Conservation (phyloP, 2,329 filamentous ascomycete genomes). For the Knufia petricola region DNA sequence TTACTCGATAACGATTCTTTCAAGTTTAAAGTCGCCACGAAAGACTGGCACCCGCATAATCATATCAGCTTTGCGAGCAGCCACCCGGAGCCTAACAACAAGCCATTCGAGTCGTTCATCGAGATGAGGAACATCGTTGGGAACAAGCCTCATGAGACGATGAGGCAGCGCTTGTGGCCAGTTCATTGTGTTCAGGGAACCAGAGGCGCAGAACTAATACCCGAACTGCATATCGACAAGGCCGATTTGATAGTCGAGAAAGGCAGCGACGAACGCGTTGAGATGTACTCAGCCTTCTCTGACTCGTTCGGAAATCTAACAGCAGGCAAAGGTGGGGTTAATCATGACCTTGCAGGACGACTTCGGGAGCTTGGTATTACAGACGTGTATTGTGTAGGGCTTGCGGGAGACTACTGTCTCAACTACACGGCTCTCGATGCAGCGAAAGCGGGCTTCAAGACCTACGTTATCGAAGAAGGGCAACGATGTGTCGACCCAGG, state of each 20-base stretch:
- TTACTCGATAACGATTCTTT: conserved; percentile 63
- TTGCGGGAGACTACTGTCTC: conserved; percentile 88
- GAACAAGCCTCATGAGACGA: conserved; percentile 32
- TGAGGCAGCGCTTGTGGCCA: conserved; percentile 72
- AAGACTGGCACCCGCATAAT: conserved; percentile 75
- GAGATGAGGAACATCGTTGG: conserved; percentile 44
- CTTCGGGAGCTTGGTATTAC: conserved; percentile 54
- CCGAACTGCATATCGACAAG: conserved; percentile 53
- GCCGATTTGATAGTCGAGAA: conserved; percentile 67
- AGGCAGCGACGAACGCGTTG: conserved; percentile 61
- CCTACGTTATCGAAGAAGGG: conserved; percentile 68
- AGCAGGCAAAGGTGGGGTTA: conserved; percentile 28
- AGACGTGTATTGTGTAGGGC: conserved; percentile 73
- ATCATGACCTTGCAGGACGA: conserved; percentile 50
- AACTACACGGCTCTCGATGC: conserved; percentile 72
- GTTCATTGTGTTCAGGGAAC: conserved; percentile 75
- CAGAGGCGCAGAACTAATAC: conserved; percentile 60
- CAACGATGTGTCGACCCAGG: conserved; percentile 61
- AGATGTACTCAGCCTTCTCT: conserved; percentile 92
- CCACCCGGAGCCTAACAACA: conserved; percentile 53
- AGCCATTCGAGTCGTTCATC: conserved; percentile 56
- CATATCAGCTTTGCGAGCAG: conserved; percentile 87
- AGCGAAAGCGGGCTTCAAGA: conserved; percentile 61
- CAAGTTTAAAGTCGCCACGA: conserved; percentile 67
- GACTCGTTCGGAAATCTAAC: conserved; percentile 57